phyloP scores from a whole-genome alignment of 306 rosid species.

The Pterocarpus macrocarpus region DNA sequence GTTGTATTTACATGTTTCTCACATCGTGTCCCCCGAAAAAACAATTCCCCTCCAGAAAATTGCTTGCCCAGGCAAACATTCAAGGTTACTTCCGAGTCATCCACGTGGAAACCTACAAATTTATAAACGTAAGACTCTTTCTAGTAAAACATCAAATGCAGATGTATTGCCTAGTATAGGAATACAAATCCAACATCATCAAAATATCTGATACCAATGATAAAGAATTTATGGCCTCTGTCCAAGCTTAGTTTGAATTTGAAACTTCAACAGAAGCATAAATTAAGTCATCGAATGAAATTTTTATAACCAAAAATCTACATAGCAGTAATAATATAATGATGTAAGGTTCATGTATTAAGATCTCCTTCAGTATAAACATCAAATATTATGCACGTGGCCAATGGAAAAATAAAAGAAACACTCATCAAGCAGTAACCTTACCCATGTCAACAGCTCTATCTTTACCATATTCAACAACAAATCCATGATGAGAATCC shows the following conservation, averaged over 20 bases:
- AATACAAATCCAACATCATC: conserved; percentile 31
- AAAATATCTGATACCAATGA: conserved; percentile 20
- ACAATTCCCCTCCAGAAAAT: conserved; percentile 72
- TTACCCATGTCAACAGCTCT: conserved; percentile 67
- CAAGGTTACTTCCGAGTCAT: conserved; percentile 71
- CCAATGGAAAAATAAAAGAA: conserved; percentile 35
- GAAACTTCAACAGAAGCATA: conserved; percentile 39
- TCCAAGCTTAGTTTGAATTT: conserved; percentile 35
- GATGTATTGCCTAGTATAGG: background rate
- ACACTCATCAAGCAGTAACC: conserved; percentile 40
- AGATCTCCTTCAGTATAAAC: conserved; percentile 37
- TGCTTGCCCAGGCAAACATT: conserved; percentile 72
- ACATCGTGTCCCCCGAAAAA: conserved; percentile 65
- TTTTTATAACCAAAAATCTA: conserved; percentile 23
- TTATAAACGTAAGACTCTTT: conserved; percentile 47
- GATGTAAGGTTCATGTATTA: conserved; percentile 23
- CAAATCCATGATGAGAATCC: conserved; percentile 74
- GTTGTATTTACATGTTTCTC: conserved; percentile 70
- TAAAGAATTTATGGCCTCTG: conserved; percentile 11
- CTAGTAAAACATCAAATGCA: conserved; percentile 40
- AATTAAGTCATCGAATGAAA: conserved; percentile 29
- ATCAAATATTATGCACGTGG: conserved; percentile 10
- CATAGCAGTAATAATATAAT: conserved; percentile 15
- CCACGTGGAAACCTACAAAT: conserved; percentile 71
- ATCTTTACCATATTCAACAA: conserved; percentile 68